A percentile compares a stretch with the other conserved stretches of the same genome.
Conservation (phyloP, 1,139 yeast genomes). For the Pichia kudriavzevii region DNA sequence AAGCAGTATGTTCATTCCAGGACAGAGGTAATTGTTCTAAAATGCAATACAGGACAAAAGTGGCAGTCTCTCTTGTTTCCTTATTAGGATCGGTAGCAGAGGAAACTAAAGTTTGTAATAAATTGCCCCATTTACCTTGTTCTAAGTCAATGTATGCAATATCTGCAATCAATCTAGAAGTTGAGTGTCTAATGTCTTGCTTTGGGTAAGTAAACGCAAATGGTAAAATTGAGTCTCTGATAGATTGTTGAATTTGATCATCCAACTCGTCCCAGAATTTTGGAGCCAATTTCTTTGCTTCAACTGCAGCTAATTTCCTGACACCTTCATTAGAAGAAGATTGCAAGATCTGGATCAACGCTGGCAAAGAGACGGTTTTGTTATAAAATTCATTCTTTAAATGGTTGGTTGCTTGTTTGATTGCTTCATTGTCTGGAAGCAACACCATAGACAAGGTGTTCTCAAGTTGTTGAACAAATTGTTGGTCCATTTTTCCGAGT, state of each 20-base stretch:
- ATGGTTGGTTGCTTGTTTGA: slow-evolving; percentile 74
- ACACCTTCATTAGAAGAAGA: slow-evolving; percentile 53
- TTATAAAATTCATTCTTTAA: slow-evolving; percentile 71
- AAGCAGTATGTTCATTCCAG: slow-evolving; percentile 53
- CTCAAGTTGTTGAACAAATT: slow-evolving; percentile 63
- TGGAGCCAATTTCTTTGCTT: slow-evolving; percentile 75
- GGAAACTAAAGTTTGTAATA: slow-evolving; percentile 62
- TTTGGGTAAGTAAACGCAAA: slow-evolving; percentile 59
- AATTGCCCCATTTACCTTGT: slow-evolving; percentile 64
- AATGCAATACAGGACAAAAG: slow-evolving; percentile 68
- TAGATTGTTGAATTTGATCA: slow-evolving; percentile 44
- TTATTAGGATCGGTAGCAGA: slow-evolving; percentile 60
- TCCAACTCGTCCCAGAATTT: slow-evolving; percentile 65
- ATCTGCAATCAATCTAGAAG: slow-evolving; percentile 82
- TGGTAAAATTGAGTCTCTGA: slow-evolving; percentile 61
- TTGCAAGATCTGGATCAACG: slow-evolving; percentile 75
- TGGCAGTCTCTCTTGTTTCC: slow-evolving; percentile 74
- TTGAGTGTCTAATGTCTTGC: slow-evolving; percentile 76
- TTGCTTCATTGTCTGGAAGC: slow-evolving; percentile 67
- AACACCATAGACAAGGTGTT: slow-evolving; percentile 69
- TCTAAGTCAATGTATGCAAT: slow-evolving; percentile 73
- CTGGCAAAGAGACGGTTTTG: slow-evolving; percentile 67
- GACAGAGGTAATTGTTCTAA: slow-evolving; percentile 69
- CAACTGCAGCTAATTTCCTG: slow-evolving; percentile 89
- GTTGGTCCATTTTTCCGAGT: slow-evolving; percentile 49